phyloP scores from a whole-genome alignment of 2,329 filamentous ascomycete species.

The Penicillium sp. region DNA sequence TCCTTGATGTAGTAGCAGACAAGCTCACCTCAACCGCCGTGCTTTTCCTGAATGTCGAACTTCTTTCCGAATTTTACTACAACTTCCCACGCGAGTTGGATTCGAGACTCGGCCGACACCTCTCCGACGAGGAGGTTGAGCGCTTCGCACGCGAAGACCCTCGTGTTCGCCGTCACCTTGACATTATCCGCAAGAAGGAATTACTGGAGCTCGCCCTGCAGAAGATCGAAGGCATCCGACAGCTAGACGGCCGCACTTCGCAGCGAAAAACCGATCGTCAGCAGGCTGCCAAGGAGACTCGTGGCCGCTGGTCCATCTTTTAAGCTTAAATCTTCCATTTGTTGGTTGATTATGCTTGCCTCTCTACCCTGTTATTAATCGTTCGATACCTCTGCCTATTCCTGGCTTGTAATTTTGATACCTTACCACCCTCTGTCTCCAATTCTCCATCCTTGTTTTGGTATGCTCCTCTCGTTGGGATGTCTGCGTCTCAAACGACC shows the following conservation, averaged over 20 bases:
- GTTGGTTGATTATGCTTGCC: neutral
- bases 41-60: conserved; percentile 93
- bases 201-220: conserved; percentile 86
- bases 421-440: conserved; percentile 6
- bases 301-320: conserved; percentile 46
- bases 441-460: conserved; percentile 4
- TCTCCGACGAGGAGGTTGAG: conserved; percentile 78
- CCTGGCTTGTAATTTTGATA: conserved; percentile 12
- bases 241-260: conserved; percentile 74
- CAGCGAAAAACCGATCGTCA: conserved; percentile 45
- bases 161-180: conserved; percentile 82
- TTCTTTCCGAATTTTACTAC: conserved; percentile 96
- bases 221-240: conserved; percentile 89
- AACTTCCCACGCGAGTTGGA: conserved; percentile 94
- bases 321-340: conserved; percentile 20
- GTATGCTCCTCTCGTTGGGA: conserved; percentile 1
- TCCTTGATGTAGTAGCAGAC: conserved; percentile 93
- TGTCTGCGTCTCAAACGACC: conserved; percentile 5
- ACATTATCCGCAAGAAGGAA: conserved; percentile 89
- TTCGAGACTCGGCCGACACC: conserved; percentile 74
- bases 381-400: conserved; percentile 3
- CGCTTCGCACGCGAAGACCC: conserved; percentile 90
- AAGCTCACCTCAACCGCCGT: conserved; percentile 94
- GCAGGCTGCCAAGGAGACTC: conserved; percentile 36
- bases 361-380: neutral